phyloP scores from a whole-genome alignment of 176 grass and related monocot species.

The Sorghum bicolor region DNA sequence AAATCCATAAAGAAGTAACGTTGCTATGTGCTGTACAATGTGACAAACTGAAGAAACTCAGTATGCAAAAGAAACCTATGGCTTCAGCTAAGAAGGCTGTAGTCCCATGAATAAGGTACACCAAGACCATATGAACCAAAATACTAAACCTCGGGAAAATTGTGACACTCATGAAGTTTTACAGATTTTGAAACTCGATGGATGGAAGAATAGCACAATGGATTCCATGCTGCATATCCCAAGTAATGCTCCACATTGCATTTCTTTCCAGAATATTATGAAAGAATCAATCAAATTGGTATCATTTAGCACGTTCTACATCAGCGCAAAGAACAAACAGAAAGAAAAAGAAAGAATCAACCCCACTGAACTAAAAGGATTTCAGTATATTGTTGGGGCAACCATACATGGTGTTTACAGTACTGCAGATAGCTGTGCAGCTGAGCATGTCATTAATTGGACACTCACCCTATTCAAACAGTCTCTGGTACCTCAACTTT shows the following conservation, averaged over 20 bases:
- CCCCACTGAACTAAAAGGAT: conserved; percentile 36
- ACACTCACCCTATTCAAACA: conserved; percentile 16
- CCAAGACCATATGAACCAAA: not conserved
- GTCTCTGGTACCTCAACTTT: conserved; percentile 37
- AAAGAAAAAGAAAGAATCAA: not conserved
- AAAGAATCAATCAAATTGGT: conserved; percentile 30
- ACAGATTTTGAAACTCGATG: not conserved
- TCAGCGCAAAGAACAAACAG: conserved; percentile 6
- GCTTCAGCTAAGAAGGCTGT: not conserved
- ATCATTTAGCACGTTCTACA: conserved; percentile 30
- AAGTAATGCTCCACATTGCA: conserved; percentile 13
- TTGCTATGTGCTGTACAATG: not conserved
- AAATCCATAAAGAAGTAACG: not conserved
- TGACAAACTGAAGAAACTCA: not conserved
- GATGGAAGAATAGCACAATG: not conserved
- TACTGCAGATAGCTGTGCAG: conserved; percentile 1
- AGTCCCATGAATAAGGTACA: not conserved
- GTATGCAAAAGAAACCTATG: not conserved
- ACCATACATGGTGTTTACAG: conserved; percentile 11
- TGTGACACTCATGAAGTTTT: not conserved
- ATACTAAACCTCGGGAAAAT: not conserved
- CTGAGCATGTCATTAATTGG: conserved; percentile 13
- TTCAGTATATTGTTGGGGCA: conserved; percentile 25
- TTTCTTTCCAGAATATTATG: not conserved
- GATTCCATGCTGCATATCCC: not conserved